phyloP scores from a whole-genome alignment of 257 asterid species.

The Capsicum baccatum region DNA sequence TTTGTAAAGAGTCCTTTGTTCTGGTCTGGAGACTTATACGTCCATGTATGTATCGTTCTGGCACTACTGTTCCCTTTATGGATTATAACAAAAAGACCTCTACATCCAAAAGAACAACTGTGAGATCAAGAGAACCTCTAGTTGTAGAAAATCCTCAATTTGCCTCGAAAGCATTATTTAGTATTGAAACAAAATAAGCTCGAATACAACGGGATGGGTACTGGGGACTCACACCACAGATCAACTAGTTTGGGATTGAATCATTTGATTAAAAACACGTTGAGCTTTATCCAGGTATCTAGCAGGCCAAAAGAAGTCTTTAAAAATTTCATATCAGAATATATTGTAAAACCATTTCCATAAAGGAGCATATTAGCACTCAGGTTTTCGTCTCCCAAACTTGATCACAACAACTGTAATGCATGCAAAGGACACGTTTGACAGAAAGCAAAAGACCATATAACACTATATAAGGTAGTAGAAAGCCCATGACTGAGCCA shows the following conservation, averaged over 20 bases:
- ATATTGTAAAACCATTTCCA: background rate
- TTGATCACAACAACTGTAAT: background rate
- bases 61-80: slow-evolving; percentile 2
- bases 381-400: background rate
- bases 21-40: background rate
- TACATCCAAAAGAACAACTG: background rate
- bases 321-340: background rate
- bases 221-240: background rate
- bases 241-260: background rate
- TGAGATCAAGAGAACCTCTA: background rate
- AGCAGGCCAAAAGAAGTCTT: slow-evolving; percentile 6
- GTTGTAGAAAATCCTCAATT: background rate
- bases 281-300: background rate
- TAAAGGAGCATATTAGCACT: slow-evolving; percentile 10
- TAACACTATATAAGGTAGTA: slow-evolving; percentile 16
- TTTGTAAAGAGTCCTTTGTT: background rate
- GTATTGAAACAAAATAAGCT: background rate
- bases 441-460: background rate
- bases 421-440: slow-evolving; percentile 1
- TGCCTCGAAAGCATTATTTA: background rate
- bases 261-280: background rate
- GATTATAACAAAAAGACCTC: background rate
- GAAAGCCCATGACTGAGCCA: background rate
- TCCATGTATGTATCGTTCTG: background rate
- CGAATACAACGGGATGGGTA: background rate